A percentile compares a stretch with the other conserved stretches of the same genome.
Conservation (phyloP, 768 basidiomycete species). For the Hericium alpestre region DNA sequence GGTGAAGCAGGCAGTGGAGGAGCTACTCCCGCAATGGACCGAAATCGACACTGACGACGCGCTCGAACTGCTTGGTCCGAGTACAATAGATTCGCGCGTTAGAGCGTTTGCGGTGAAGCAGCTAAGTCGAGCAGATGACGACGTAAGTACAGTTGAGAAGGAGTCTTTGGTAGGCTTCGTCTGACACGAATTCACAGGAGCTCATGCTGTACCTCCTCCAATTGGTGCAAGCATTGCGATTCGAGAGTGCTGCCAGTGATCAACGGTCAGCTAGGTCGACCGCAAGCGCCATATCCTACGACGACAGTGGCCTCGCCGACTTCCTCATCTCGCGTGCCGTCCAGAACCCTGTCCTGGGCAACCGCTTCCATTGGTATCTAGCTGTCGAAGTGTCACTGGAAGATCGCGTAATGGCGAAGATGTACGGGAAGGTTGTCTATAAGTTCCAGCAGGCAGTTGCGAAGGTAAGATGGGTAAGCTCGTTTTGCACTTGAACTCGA, state of each 20-base stretch:
- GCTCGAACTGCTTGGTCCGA: constrained; percentile 85
- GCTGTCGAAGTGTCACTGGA: constrained; percentile 92
- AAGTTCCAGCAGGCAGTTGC: constrained; percentile 83
- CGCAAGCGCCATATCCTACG: constrained; percentile 70
- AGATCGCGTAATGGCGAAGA: constrained; percentile 29
- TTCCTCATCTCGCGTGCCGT: constrained; percentile 84
- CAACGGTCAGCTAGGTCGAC: constrained; percentile 66
- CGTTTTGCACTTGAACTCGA: not conserved
- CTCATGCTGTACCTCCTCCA: constrained; percentile 86
- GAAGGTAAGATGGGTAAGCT: constrained; percentile 41
- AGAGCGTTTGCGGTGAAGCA: constrained; percentile 91
- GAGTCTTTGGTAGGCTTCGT: not conserved
- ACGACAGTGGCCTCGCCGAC: constrained; percentile 87
- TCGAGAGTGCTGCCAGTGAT: constrained; percentile 75
- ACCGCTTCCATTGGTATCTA: constrained; percentile 93
- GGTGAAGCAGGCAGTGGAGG: constrained; percentile 96
- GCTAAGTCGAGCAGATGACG: constrained; percentile 85
- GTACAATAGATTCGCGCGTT: constrained; percentile 83
- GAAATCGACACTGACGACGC: constrained; percentile 97
- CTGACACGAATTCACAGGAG: constrained; percentile 45
- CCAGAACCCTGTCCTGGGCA: constrained; percentile 74
- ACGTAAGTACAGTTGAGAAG: constrained; percentile 39
- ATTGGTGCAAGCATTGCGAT: constrained; percentile 95
- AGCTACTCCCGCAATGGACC: constrained; percentile 90
- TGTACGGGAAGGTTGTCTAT: constrained; percentile 49